Evolutionary conservation across 768 basidiomycete genomes (phyloP), one percentile per base, ranked within the genome.

Genomic region (Pisolithus microcarpus): DNA sequence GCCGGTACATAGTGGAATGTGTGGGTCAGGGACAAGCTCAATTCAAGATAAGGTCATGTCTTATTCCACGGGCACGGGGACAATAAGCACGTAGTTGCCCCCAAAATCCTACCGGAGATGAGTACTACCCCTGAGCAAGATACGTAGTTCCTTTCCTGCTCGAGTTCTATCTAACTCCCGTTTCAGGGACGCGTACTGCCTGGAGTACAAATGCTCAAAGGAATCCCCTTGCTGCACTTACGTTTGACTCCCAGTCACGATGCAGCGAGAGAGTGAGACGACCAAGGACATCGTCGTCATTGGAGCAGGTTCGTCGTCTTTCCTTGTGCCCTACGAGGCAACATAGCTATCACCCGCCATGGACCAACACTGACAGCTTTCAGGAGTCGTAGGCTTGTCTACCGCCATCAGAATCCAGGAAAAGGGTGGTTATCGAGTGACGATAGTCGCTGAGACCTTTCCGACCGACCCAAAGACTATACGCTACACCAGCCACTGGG

Each of bases 401-500:
- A 85, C 88, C 4, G 89, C 87, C 0, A 56, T 90, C 31, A 80
- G 74, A 56, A 70, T 89, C 10, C 86, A 87, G 61, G 79, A 84
- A 56, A 72, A 70, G 15, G 79, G 78, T 8, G 72, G 69, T 5
- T 84, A 85, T 59, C 66, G 69, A 3, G 87, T 91, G 16, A 80
- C 79, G 1, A 73, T 92, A 47, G 66, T 91, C 10, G 84, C 89
- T 0, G 85, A 88, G 47, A 70, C 75, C 2, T 72, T 90, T 38
- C 88, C 89, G 0, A 81, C 74, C 37, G 90, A 91, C 63, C 75
- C 79, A 1, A 84, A 83, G 67, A 75, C 73, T n/a, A 82, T 85
- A 61, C 74, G 75, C 48, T 91, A 87, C 58, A 87, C 90, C 2
- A 87, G 85, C 62, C 78, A 78, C 31, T 91, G 89, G 89, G 89